Evolutionary conservation across 306 rosid species (phyloP), one percentile per base, ranked within the genome.

Genomic region (Dalbergia oliveri): DNA sequence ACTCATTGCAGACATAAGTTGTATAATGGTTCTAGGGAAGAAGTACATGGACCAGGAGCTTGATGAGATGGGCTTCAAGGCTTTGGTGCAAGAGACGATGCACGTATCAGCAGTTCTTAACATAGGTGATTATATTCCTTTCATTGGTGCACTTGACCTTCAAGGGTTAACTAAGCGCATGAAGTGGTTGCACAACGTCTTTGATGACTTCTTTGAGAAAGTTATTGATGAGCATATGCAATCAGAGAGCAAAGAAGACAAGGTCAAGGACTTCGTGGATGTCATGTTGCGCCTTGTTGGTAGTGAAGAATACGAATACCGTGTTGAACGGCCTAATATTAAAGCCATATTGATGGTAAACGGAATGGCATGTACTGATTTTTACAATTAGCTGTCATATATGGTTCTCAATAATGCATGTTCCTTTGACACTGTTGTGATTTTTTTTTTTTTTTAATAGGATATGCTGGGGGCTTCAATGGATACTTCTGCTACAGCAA

Each of bases 11-110:
- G 79, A 62, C 53, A 88, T 82, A 82, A 84, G 76, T 34, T 92
- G 97, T 51, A 74, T 82, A 34, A 87, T 87, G 97, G 77, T 88
- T 53, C 79, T 92, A 0, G 93, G 97, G 45, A 90, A 83, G 85
- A 90, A 92, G 79, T 90, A 76, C 56, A 12, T 4, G 77, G 91
- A 90, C 19, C 50, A 73, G 19, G 93, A 88, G 4, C 57, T 90
- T 6, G 87, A 74, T 33, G 89, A 79, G 80, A 90, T 59, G 41
- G 93, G 97, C 8, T 85, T 92, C 83, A 86, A 81, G 76, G 80
- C 66, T 33, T 83, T 87, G 82, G 67, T 88, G 11, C 85, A 76
- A 69, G 91, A 92, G 75, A 47, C 1, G 0, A 69, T 92, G 90
- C 69, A 84, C 0, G 54, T 90, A 26, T 2, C 49, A 0, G 94